Percentiles rank a stretch among this genome's conserved stretches.
These are phyloP conservation scores for Amanita jacksonii DNA, from an alignment of 768 basidiomycete species.

Conservation along the genomic window DNA sequence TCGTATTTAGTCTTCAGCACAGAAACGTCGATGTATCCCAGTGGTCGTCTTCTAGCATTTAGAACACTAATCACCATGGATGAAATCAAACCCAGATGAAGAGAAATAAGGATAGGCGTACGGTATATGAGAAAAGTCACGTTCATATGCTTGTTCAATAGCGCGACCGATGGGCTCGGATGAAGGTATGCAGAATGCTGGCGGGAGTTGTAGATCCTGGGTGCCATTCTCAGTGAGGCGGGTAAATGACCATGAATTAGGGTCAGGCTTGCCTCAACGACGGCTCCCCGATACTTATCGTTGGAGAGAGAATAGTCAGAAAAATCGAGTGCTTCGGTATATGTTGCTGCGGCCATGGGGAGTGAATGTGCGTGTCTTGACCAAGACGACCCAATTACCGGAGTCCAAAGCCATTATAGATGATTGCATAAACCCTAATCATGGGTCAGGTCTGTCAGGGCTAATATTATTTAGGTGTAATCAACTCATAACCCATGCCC, in stretches of 20 bases:
- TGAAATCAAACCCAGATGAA: background rate
- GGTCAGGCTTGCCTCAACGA: slow-evolving; percentile 59
- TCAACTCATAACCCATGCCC: too few species aligned
- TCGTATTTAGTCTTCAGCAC: slow-evolving; percentile 73
- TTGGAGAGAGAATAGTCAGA: slow-evolving; percentile 12
- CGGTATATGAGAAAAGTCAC: slow-evolving; percentile 94
- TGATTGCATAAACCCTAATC: too few species aligned
- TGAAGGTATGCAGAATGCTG: slow-evolving; percentile 74
- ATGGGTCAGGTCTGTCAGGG: too few species aligned
- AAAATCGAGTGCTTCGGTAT: slow-evolving; percentile 13
- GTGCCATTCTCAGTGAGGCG: slow-evolving; percentile 3
- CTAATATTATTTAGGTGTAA: too few species aligned
- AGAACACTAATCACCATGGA: slow-evolving; percentile 48
- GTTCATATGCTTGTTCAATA: slow-evolving; percentile 83
- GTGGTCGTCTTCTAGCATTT: slow-evolving; percentile 56
- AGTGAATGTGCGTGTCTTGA: too few species aligned
- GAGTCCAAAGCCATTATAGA: too few species aligned
- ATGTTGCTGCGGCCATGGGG: background rate
- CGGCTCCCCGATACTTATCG: slow-evolving; percentile 78
- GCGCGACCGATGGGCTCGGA: slow-evolving; percentile 66
- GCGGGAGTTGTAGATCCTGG: slow-evolving; percentile 77
- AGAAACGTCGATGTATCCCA: slow-evolving; percentile 81
- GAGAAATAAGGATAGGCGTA: slow-evolving; percentile 20
- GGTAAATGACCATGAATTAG: background rate
- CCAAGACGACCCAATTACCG: too few species aligned